Evolutionary conservation across 1,139 yeast genomes (phyloP).

Genomic region (Arxiozyma slooffiae): DNA sequence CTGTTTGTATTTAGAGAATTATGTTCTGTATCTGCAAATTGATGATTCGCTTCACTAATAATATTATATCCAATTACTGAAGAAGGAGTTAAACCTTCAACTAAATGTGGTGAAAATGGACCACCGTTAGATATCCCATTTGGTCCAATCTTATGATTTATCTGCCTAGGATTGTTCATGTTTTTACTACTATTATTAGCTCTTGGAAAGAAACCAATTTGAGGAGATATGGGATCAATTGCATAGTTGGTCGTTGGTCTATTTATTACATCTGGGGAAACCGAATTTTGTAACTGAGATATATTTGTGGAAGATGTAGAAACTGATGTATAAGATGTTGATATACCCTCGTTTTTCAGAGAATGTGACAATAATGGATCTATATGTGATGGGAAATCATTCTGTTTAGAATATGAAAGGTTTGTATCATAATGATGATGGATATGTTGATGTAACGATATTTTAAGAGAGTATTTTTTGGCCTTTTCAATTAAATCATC

Average conservation of each 20-base stretch:
- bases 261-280: neutral
- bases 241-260: neutral
- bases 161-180: neutral
- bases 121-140: neutral
- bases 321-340: neutral
- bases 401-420: constrained; percentile 1
- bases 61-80: neutral
- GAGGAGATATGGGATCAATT: neutral
- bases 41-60: neutral
- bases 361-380: neutral
- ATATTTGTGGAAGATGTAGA: constrained; percentile 3
- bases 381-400: constrained; percentile 1
- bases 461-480: constrained; percentile 45
- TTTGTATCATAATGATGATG: constrained; percentile 40
- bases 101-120: constrained; percentile 1
- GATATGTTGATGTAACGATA: constrained; percentile 78
- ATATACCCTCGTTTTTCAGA: neutral
- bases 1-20: neutral
- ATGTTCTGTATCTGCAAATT: neutral
- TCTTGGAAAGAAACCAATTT: neutral
- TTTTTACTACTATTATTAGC: neutral
- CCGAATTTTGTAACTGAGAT: neutral
- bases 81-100: neutral
- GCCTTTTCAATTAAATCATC: constrained; percentile 55
- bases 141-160: neutral